Percentiles rank a stretch among this genome's conserved stretches.
Evolutionary conservation across 805 yeast species (phyloP).

Genomic region (Ogataea ramenticola): DNA sequence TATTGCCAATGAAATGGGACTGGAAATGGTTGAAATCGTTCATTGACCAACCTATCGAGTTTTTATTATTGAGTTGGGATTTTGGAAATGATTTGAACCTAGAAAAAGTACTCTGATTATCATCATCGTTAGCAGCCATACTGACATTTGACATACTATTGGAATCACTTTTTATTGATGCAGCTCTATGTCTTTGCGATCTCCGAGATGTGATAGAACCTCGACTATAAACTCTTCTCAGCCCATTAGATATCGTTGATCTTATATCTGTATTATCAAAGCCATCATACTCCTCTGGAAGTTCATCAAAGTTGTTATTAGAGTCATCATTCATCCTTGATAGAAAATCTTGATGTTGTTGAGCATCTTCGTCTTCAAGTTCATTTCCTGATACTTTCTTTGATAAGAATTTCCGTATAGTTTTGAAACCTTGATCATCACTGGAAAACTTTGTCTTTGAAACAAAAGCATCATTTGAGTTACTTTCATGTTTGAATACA

Average conservation of each 20-base stretch:
- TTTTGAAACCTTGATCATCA: not conserved
- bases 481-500: not conserved
- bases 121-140: not conserved
- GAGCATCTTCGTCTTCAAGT: no score
- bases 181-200: not conserved
- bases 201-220: not conserved
- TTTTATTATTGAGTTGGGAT: not conserved
- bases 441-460: not conserved
- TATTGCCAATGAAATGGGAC: not conserved
- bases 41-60: slow-evolving; percentile 13
- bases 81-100: not conserved
- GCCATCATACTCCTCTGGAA: not conserved
- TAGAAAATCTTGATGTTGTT: no score
- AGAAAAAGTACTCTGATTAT: not conserved
- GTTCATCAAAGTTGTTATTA: no score
- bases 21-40: slow-evolving; percentile 11
- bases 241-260: not conserved
- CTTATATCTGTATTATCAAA: not conserved
- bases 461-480: not conserved
- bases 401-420: no score
- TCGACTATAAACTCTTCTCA: not conserved
- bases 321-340: no score
- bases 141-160: not conserved
- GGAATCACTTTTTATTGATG: no score
- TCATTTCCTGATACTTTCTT: no score